phyloP scores from a whole-genome alignment of 2,329 filamentous ascomycete species.

The Endocalyx cinctus region DNA sequence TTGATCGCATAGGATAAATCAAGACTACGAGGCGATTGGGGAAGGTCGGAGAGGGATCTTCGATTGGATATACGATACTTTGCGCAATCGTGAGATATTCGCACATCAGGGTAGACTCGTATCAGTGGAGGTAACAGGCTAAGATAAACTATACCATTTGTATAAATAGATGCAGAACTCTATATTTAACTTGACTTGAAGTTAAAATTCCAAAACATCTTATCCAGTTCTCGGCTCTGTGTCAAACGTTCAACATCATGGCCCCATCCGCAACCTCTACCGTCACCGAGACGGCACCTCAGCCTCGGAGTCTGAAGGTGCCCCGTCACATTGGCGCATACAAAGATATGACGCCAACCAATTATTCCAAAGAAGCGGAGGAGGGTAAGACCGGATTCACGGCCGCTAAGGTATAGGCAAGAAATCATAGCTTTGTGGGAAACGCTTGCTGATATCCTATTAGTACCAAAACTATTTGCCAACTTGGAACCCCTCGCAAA shows the following conservation, averaged over 20 bases:
- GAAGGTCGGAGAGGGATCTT: slow-evolving; percentile 3
- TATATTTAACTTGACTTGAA: background rate
- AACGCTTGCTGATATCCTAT: slow-evolving; percentile 6
- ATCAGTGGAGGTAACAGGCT: background rate
- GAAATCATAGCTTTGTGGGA: background rate
- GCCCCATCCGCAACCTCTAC: slow-evolving; percentile 26
- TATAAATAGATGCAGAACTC: slow-evolving; percentile 6
- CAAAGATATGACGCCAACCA: slow-evolving; percentile 20
- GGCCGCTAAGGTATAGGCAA: slow-evolving; percentile 18
- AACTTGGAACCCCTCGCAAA: slow-evolving; percentile 61
- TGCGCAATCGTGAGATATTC: slow-evolving; percentile 23
- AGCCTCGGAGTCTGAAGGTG: slow-evolving; percentile 13
- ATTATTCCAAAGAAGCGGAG: slow-evolving; percentile 23
- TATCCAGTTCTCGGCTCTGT: background rate
- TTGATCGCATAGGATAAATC: background rate
- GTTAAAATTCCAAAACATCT: slow-evolving; percentile 2
- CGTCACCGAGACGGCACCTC: slow-evolving; percentile 18
- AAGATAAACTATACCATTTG: slow-evolving; percentile 2
- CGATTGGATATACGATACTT: slow-evolving; percentile 17
- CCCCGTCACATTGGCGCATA: slow-evolving; percentile 18
- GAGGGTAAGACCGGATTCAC: slow-evolving; percentile 23
- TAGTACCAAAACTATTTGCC: slow-evolving; percentile 70
- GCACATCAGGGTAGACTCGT: slow-evolving; percentile 20
- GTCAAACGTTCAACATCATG: slow-evolving; percentile 14
- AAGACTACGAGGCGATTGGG: slow-evolving; percentile 1